phyloP scores from a whole-genome alignment of 2,329 filamentous ascomycete genomes.

The Scytalidium lignicola region DNA sequence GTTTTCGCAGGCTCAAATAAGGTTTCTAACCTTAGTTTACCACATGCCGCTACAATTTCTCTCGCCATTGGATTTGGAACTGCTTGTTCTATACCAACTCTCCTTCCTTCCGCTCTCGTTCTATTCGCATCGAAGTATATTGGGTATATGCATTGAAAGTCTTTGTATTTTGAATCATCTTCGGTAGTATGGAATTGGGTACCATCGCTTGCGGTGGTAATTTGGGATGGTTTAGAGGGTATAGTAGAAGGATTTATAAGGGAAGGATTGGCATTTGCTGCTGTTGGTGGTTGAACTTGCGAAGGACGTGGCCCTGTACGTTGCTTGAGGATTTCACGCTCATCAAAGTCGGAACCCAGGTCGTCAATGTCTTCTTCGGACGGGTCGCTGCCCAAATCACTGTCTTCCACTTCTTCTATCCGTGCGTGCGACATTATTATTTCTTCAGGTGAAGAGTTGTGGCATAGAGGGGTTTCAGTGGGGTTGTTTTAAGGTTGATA shows the following conservation, averaged over 20 bases:
- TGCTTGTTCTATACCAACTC: constrained; percentile 67
- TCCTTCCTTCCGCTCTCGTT: constrained; percentile 72
- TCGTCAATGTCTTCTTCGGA: constrained; percentile 77
- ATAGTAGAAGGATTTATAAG: constrained; percentile 34
- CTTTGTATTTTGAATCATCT: constrained; percentile 57
- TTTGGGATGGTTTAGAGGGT: constrained; percentile 31
- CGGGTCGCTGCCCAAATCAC: constrained; percentile 66
- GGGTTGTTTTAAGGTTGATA: not conserved
- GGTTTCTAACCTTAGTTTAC: constrained; percentile 62
- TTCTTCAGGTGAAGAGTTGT: constrained; percentile 10
- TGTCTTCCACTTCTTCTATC: constrained; percentile 89
- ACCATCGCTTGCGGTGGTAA: constrained; percentile 26
- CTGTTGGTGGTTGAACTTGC: constrained; percentile 26
- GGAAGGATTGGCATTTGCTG: constrained; percentile 6
- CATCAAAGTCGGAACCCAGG: constrained; percentile 52
- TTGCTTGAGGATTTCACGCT: constrained; percentile 31
- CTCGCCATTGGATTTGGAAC: constrained; percentile 82
- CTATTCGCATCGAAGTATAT: constrained; percentile 85
- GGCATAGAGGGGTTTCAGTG: not conserved
- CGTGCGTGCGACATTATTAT: constrained; percentile 72
- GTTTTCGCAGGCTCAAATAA: constrained; percentile 87
- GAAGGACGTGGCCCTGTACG: constrained; percentile 13
- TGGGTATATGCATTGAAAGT: constrained; percentile 88
- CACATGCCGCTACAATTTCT: constrained; percentile 84
- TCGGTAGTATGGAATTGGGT: constrained; percentile 33